Conservation (phyloP, 2,329 filamentous ascomycete genomes). For the Aureobasidium uvarum region DNA sequence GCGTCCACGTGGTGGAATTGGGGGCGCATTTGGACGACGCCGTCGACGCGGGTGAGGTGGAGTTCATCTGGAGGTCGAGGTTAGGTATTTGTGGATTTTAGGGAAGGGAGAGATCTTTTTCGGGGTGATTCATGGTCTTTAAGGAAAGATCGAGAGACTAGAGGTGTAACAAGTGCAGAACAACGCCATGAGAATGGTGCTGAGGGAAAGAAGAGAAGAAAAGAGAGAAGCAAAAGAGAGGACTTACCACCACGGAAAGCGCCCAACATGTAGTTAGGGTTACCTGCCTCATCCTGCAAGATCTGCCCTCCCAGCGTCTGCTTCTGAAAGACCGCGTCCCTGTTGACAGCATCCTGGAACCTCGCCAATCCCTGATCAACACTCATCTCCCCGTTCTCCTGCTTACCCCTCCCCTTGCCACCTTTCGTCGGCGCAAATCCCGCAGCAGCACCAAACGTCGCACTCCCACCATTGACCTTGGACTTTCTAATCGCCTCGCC, state of each 20-base stretch:
- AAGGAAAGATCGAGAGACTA: neutral
- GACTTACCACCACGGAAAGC: constrained; percentile 66
- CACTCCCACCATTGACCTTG: constrained; percentile 40
- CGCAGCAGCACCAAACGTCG: constrained; percentile 48
- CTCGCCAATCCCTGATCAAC: constrained; percentile 47
- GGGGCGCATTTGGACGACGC: constrained; percentile 83
- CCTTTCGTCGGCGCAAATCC: constrained; percentile 41
- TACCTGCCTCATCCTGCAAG: constrained; percentile 64
- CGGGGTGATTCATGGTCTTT: too few relatives aligned
- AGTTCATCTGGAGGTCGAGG: constrained; percentile 59
- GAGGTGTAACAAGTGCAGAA: neutral
- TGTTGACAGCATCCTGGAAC: constrained; percentile 66
- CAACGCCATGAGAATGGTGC: neutral
- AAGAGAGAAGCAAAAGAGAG: neutral
- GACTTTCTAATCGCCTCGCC: constrained; percentile 67
- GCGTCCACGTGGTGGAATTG: constrained; percentile 94
- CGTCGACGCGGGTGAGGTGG: constrained; percentile 79
- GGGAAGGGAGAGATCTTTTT: neutral
- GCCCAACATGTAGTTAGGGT: constrained; percentile 80
- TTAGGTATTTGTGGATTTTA: neutral
- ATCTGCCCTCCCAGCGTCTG: constrained; percentile 87
- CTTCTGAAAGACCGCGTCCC: constrained; percentile 69
- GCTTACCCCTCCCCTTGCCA: constrained; percentile 35
- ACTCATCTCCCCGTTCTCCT: constrained; percentile 48
- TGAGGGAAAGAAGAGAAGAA: neutral